Percentiles rank a stretch among this genome's conserved stretches.
Conservation (phyloP, 2,329 filamentous ascomycete species). For the Coleophoma eucalyptorum region DNA sequence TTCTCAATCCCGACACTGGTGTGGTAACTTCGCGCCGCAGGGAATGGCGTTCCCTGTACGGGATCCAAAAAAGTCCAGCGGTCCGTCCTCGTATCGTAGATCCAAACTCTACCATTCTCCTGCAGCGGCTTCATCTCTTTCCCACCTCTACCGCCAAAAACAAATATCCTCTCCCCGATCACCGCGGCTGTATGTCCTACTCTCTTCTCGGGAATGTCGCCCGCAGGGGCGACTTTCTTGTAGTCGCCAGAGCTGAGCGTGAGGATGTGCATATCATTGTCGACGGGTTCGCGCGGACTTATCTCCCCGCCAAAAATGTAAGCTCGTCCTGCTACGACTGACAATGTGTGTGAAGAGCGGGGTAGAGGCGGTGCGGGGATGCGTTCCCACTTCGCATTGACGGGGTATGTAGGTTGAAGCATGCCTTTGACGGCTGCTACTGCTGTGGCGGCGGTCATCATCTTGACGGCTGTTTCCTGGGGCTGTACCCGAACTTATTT, state of each 20-base stretch:
- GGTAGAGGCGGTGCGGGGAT: conserved; percentile 51
- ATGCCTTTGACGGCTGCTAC: conserved; percentile 17
- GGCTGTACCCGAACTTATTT: not conserved
- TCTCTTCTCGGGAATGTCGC: conserved; percentile 58
- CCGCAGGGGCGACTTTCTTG: conserved; percentile 43
- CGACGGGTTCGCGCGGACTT: conserved; percentile 60
- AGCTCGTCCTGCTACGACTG: conserved; percentile 52
- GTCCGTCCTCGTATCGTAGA: conserved; percentile 62
- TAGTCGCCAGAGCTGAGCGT: conserved; percentile 55
- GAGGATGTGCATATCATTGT: conserved; percentile 69
- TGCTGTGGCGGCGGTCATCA: conserved; percentile 21
- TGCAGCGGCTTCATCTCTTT: conserved; percentile 66
- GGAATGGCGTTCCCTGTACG: conserved; percentile 42
- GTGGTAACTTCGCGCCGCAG: conserved; percentile 70
- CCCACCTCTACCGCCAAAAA: conserved; percentile 78
- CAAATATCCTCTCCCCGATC: conserved; percentile 67
- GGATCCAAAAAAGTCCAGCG: conserved; percentile 66
- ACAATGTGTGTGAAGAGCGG: conserved; percentile 71
- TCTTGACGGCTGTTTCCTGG: conserved; percentile 11
- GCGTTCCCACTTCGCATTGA: conserved; percentile 59
- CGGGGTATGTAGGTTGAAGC: conserved; percentile 20
- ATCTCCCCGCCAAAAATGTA: conserved; percentile 79
- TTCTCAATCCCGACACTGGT: conserved; percentile 52
- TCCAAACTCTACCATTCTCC: conserved; percentile 72
- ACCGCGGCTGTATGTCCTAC: conserved; percentile 70